A percentile compares a stretch with the other conserved stretches of the same genome.
Conservation (phyloP, 441 rosid species). For the Macaranga tanarius region DNA sequence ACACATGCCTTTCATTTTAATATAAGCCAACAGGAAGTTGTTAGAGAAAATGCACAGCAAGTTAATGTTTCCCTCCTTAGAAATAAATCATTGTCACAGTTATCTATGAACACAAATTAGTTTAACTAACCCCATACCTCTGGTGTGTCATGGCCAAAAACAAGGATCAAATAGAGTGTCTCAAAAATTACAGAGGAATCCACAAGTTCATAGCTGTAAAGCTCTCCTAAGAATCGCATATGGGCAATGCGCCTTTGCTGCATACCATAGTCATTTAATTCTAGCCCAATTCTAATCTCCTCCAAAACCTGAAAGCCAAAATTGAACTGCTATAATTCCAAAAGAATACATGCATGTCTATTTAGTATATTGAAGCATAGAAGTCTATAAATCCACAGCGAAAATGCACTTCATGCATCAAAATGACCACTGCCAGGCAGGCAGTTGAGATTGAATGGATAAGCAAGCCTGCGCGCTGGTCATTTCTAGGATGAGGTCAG, state of each 20-base stretch:
- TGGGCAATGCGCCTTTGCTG: constrained; percentile 98
- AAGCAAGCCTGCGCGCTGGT: background rate
- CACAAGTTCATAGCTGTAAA: constrained; percentile 95
- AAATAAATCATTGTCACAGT: background rate
- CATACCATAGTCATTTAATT: constrained; percentile 92
- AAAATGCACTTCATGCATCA: constrained; percentile 6
- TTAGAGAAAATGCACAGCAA: background rate
- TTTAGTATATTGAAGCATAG: background rate
- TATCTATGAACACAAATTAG: background rate
- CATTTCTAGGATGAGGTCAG: background rate
- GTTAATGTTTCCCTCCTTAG: background rate
- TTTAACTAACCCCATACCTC: constrained; percentile 55
- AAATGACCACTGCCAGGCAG: constrained; percentile 1
- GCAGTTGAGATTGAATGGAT: background rate
- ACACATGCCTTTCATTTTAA: constrained; percentile 2
- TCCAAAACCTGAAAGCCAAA: constrained; percentile 75
- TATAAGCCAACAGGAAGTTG: background rate
- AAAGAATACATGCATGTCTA: background rate
- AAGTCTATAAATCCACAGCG: background rate
- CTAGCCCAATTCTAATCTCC: constrained; percentile 95
- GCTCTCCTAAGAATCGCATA: constrained; percentile 96
- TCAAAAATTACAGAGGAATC: constrained; percentile 97
- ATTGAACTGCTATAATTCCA: constrained; percentile 17
- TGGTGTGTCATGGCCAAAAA: constrained; percentile 72
- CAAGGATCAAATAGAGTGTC: constrained; percentile 81